Percentiles rank a stretch among this genome's conserved stretches.
Conservation (phyloP, 192 early-diverging fungal species). For the Coemansia sp. region DNA sequence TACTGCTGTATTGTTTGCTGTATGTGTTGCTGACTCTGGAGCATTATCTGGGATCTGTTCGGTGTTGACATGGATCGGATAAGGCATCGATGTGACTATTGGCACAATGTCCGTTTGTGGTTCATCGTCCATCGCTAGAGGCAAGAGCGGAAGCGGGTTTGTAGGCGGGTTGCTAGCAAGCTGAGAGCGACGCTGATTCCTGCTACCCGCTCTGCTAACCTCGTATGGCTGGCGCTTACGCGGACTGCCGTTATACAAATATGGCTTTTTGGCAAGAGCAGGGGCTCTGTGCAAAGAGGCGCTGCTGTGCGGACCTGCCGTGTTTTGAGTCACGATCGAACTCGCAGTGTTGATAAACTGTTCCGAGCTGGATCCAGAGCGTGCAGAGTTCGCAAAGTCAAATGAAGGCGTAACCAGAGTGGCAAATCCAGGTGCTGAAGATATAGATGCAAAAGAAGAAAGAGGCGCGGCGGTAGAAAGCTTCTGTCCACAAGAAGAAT, state of each 20-base stretch:
- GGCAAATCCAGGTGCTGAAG: conserved; percentile 11
- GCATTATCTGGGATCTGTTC: conserved; percentile 1
- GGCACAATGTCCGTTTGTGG: background rate
- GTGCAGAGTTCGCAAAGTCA: background rate
- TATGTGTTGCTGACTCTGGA: conserved; percentile 10
- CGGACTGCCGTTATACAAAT: background rate
- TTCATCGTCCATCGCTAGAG: conserved; percentile 17
- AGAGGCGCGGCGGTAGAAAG: conserved; percentile 14
- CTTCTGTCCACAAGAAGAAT: conserved; percentile 16
- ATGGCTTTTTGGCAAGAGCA: background rate
- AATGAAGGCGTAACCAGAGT: background rate
- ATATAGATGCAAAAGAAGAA: conserved; percentile 10
- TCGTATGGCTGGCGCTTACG: background rate
- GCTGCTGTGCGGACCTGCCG: background rate
- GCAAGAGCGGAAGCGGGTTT: conserved; percentile 30
- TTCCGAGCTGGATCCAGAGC: background rate
- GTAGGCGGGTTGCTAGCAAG: conserved; percentile 38
- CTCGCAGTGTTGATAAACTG: background rate
- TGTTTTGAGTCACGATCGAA: background rate
- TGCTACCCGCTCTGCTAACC: background rate
- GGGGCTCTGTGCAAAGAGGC: too few species aligned
- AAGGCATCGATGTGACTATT: background rate
- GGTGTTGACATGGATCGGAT: background rate
- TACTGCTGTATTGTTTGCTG: conserved; percentile 23
- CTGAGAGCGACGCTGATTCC: conserved; percentile 9